A percentile compares a stretch with the other conserved stretches of the same genome.
phyloP scores from a whole-genome alignment of 2,329 filamentous ascomycete genomes.

The Parastagonospora avenae region DNA sequence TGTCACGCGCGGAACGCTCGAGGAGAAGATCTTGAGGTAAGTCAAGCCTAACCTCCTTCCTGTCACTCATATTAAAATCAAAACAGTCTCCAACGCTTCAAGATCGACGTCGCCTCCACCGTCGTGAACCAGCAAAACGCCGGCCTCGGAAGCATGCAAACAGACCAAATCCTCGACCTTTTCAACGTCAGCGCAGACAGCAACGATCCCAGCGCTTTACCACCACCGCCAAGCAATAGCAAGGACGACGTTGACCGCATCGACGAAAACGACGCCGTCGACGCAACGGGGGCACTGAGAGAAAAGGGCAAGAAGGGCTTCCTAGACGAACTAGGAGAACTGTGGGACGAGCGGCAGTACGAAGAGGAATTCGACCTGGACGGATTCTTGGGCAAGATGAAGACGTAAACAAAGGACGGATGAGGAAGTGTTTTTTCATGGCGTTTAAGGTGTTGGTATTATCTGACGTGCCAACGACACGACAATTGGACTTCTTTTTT shows the following conservation, averaged over 20 bases:
- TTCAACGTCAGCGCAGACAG: conserved; percentile 72
- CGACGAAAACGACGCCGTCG: conserved; percentile 78
- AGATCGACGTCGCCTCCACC: conserved; percentile 97
- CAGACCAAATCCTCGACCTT: conserved; percentile 94
- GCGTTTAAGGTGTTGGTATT: not conserved
- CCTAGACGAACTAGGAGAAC: conserved; percentile 90
- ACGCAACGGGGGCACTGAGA: conserved; percentile 85
- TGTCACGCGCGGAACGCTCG: conserved; percentile 91
- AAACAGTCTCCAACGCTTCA: conserved; percentile 90
- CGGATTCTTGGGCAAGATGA: conserved; percentile 94
- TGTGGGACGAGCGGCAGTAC: conserved; percentile 98
- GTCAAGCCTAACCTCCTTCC: conserved; percentile 31
- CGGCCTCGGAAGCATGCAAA: conserved; percentile 93
- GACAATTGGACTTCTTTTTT: no score
- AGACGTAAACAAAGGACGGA: conserved; percentile 44
- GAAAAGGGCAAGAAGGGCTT: conserved; percentile 97
- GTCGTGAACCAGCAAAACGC: conserved; percentile 99
- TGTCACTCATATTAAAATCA: conserved; percentile 11
- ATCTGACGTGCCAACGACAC: no score
- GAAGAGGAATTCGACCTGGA: conserved; percentile 97
- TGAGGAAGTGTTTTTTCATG: not conserved
- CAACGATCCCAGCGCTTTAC: conserved; percentile 64
- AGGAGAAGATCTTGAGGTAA: conserved; percentile 93
- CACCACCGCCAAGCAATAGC: conserved; percentile 59
- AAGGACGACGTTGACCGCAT: conserved; percentile 71